Evolutionary conservation across 192 early-diverging fungal genomes (phyloP).

Genomic region (Coemansia sp.): DNA sequence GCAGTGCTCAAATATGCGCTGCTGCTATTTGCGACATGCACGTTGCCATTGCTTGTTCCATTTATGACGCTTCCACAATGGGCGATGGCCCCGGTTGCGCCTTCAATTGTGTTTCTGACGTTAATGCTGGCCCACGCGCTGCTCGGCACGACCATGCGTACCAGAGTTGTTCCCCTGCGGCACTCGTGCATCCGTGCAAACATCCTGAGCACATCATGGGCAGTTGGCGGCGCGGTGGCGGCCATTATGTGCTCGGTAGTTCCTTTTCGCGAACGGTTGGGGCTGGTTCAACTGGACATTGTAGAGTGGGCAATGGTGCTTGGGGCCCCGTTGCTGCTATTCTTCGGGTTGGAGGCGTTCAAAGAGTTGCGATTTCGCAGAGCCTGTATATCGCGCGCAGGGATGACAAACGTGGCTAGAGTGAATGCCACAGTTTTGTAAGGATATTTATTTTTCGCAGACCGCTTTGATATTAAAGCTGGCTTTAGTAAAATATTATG

Average conservation of each 20-base stretch:
- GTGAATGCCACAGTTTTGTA: background rate
- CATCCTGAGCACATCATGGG: constrained; percentile 21
- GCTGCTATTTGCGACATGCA: constrained; percentile 28
- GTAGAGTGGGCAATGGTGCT: constrained; percentile 38
- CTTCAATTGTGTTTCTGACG: constrained; percentile 41
- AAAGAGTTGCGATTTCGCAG: constrained; percentile 25
- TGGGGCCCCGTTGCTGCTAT: constrained; percentile 28
- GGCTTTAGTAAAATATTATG: background rate
- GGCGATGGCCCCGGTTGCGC: constrained; percentile 39
- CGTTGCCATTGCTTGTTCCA: constrained; percentile 28
- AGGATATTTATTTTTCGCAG: background rate
- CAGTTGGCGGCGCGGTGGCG: constrained; percentile 10
- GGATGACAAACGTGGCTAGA: constrained; percentile 1
- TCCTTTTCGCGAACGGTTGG: constrained; percentile 31
- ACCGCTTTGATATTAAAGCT: background rate
- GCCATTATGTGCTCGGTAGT: constrained; percentile 17
- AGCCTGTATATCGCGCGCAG: background rate
- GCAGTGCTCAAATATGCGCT: constrained; percentile 18
- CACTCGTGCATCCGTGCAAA: background rate
- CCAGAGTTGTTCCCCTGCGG: constrained; percentile 29
- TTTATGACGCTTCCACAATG: constrained; percentile 38
- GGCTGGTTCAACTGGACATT: constrained; percentile 29
- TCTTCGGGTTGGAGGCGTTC: constrained; percentile 23
- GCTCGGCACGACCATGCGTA: constrained; percentile 39
- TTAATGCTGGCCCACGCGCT: constrained; percentile 40